Percentiles rank a stretch among this genome's conserved stretches.
Conservation (phyloP, 148 eudicot genomes). For the Fagopyrum homotropicum region DNA sequence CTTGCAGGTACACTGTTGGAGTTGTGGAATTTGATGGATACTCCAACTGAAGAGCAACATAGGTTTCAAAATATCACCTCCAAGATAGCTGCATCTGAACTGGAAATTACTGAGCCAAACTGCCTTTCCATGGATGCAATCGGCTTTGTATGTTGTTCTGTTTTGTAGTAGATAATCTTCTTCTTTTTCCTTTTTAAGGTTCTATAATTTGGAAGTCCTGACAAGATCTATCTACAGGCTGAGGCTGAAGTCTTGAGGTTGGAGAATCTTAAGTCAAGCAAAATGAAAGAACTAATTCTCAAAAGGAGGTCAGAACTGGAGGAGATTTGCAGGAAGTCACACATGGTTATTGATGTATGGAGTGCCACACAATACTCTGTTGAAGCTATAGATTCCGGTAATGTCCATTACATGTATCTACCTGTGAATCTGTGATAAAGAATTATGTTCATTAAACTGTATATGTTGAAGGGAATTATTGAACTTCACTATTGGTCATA, state of each 20-base stretch:
- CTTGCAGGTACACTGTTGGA: conserved; percentile 67
- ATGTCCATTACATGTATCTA: not conserved
- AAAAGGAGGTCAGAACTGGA: conserved; percentile 62
- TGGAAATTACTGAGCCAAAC: conserved; percentile 55
- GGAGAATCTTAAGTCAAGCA: conserved; percentile 59
- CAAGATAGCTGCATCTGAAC: conserved; percentile 57
- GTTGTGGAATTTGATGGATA: conserved; percentile 88
- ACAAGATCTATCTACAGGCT: conserved; percentile 33
- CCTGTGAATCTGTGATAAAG: not conserved
- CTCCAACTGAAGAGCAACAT: conserved; percentile 57
- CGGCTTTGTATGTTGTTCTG: conserved; percentile 31
- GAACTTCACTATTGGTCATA: not conserved
- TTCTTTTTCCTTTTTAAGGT: not conserved
- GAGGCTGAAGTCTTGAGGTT: conserved; percentile 68
- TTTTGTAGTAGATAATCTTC: not conserved
- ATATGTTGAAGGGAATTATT: not conserved
- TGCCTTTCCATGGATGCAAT: conserved; percentile 43
- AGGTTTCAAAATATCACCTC: conserved; percentile 56
- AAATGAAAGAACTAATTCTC: conserved; percentile 68
- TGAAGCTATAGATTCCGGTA: conserved; percentile 79
- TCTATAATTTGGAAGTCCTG: not conserved
- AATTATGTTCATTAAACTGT: not conserved
- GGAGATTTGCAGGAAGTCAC: conserved; percentile 64
- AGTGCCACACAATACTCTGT: conserved; percentile 32
- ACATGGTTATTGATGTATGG: conserved; percentile 42